Evolutionary conservation across 2,329 filamentous ascomycete genomes (phyloP).

Genomic region (Rhynchosporium agropyri): DNA sequence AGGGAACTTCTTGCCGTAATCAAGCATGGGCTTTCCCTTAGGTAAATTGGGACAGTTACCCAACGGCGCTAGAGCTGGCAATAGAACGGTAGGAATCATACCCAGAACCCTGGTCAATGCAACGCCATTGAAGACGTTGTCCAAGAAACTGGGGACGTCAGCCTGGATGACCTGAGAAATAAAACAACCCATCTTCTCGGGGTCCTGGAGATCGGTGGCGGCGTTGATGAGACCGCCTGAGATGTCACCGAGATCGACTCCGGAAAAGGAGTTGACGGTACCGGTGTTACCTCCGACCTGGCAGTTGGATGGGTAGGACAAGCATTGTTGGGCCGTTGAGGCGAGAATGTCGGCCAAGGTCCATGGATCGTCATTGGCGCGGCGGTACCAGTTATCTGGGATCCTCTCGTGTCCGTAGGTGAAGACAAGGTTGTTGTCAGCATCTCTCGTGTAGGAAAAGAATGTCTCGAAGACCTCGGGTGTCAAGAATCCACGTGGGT

Average conservation of each 20-base stretch:
- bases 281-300: slow-evolving; percentile 55
- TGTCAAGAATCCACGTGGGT: slow-evolving; percentile 25
- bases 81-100: slow-evolving; percentile 22
- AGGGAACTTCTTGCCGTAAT: slow-evolving; percentile 24
- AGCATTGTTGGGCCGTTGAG: slow-evolving; percentile 37
- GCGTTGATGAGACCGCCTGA: slow-evolving; percentile 47
- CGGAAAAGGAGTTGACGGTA: slow-evolving; percentile 53
- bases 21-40: slow-evolving; percentile 19
- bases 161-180: slow-evolving; percentile 25
- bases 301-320: slow-evolving; percentile 42
- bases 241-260: slow-evolving; percentile 48
- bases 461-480: slow-evolving; percentile 26
- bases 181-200: slow-evolving; percentile 25
- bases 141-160: slow-evolving; percentile 26
- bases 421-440: slow-evolving; percentile 20
- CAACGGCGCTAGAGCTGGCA: slow-evolving; percentile 24
- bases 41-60: slow-evolving; percentile 26
- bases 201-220: slow-evolving; percentile 32
- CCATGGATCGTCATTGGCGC: slow-evolving; percentile 44
- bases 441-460: slow-evolving; percentile 25
- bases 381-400: slow-evolving; percentile 31
- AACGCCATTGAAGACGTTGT: slow-evolving; percentile 23
- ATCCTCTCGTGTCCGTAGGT: slow-evolving; percentile 26
- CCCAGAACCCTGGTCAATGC: slow-evolving; percentile 10
- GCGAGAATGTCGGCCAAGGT: slow-evolving; percentile 47